phyloP scores from a whole-genome alignment of 495 filamentous ascomycete genomes.

The Parathielavia hyrcaniae region DNA sequence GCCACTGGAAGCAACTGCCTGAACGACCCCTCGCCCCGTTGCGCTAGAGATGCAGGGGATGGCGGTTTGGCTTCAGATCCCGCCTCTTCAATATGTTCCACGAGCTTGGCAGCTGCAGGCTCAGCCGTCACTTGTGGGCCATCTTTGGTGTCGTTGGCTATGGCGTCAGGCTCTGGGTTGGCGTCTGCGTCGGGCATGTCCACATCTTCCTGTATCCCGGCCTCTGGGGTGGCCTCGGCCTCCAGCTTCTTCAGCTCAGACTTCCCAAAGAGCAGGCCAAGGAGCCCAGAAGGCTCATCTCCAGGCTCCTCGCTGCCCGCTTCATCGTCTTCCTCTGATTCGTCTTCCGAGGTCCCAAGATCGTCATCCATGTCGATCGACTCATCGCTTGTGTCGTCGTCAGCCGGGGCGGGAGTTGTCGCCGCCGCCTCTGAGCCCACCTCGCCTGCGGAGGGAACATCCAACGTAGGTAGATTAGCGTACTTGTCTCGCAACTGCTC shows the following conservation, averaged over 20 bases:
- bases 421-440: conserved; percentile 11
- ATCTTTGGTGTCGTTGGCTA: conserved; percentile 9
- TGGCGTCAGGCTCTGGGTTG: conserved; percentile 18
- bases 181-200: conserved; percentile 35
- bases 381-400: conserved; percentile 63
- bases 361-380: conserved; percentile 89
- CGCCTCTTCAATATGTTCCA: neutral
- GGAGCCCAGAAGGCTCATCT: conserved; percentile 51
- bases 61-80: neutral
- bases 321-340: conserved; percentile 38
- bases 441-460: conserved; percentile 19
- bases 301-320: conserved; percentile 49
- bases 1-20: neutral
- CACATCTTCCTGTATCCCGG: conserved; percentile 16
- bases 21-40: neutral
- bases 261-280: conserved; percentile 58
- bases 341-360: conserved; percentile 61
- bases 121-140: neutral
- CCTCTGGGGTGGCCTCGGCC: conserved; percentile 19
- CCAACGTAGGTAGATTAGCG: conserved; percentile 52
- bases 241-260: conserved; percentile 44
- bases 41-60: neutral
- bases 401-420: conserved; percentile 37
- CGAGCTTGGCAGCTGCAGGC: neutral
- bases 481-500: conserved; percentile 78